These are phyloP conservation scores for Phytophthora nicotianae DNA, from an alignment of 352 stramenopile species.

Conservation along the genomic window DNA sequence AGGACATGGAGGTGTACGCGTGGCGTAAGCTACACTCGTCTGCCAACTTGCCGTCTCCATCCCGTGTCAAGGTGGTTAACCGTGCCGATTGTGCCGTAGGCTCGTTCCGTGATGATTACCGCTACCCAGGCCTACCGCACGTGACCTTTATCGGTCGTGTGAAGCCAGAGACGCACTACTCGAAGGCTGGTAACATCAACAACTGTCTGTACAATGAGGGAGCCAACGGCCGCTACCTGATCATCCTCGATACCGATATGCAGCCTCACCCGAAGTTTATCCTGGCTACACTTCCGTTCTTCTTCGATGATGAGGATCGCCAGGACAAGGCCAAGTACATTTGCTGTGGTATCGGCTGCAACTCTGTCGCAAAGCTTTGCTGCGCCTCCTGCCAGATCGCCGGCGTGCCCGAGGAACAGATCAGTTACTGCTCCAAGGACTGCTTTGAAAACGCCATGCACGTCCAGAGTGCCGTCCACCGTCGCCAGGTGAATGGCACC, in stretches of 20 bases:
- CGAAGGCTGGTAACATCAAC: constrained; percentile 91
- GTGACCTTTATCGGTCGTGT: constrained; percentile 82
- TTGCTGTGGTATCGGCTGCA: constrained; percentile 78
- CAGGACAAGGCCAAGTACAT: constrained; percentile 79
- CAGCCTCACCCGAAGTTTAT: constrained; percentile 82
- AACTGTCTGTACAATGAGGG: constrained; percentile 88
- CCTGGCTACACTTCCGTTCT: constrained; percentile 76
- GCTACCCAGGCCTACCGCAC: constrained; percentile 75
- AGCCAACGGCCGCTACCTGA: constrained; percentile 74
- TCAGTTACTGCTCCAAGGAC: constrained; percentile 88
- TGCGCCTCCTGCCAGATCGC: constrained; percentile 87
- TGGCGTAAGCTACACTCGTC: constrained; percentile 88
- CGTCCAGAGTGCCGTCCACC: constrained; percentile 75
- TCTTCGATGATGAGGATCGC: constrained; percentile 80
- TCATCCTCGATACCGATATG: constrained; percentile 89
- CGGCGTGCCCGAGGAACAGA: constrained; percentile 79
- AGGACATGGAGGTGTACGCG: constrained; percentile 85
- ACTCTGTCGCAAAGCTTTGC: constrained; percentile 80
- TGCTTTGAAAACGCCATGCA: constrained; percentile 89
- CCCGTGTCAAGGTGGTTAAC: constrained; percentile 69
- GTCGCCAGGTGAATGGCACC: constrained; percentile 83
- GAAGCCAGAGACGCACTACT: constrained; percentile 83
- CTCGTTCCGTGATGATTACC: constrained; percentile 88
- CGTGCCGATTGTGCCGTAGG: constrained; percentile 69
- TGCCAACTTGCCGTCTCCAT: constrained; percentile 72